Evolutionary conservation across 192 early-diverging fungal species (phyloP).

Genomic region (Podila epigama): DNA sequence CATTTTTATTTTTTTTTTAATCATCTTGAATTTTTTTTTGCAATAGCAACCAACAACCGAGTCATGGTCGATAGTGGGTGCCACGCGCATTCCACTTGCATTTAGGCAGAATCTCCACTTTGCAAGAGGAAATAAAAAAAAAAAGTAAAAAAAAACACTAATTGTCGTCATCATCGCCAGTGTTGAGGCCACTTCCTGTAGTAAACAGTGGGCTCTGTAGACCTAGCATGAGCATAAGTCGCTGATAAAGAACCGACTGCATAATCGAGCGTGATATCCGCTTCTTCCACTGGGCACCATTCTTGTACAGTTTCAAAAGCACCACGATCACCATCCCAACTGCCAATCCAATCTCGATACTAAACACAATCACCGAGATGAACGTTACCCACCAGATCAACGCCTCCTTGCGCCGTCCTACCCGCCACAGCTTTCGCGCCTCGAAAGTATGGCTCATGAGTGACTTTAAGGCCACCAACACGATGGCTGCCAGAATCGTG

Average conservation of each 20-base stretch:
- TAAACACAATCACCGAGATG: constrained; percentile 29
- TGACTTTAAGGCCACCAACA: constrained; percentile 30
- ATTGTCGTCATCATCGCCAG: constrained; percentile 37
- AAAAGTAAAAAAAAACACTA: constrained; percentile 15
- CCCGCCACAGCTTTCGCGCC: constrained; percentile 28
- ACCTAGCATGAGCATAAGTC: constrained; percentile 34
- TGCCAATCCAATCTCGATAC: constrained; percentile 39
- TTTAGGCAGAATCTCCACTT: too few species aligned
- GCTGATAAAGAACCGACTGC: constrained; percentile 29
- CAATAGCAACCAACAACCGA: too few species aligned
- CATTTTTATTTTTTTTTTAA: too few species aligned
- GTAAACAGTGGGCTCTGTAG: constrained; percentile 38
- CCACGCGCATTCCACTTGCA: too few species aligned
- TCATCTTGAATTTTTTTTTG: too few species aligned
- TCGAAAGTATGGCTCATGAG: constrained; percentile 31
- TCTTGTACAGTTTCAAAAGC: constrained; percentile 29
- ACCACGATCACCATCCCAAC: constrained; percentile 29
- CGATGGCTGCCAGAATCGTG: constrained; percentile 44
- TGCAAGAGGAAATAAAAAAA: neutral
- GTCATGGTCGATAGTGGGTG: too few species aligned
- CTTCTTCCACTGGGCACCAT: constrained; percentile 16
- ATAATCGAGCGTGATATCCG: constrained; percentile 6
- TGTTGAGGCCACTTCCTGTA: constrained; percentile 36
- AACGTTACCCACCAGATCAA: constrained; percentile 46
- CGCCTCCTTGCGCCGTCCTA: constrained; percentile 36